Conservation (phyloP, 1,284 basidiomycete species). For the Coriolopsis trogii region DNA sequence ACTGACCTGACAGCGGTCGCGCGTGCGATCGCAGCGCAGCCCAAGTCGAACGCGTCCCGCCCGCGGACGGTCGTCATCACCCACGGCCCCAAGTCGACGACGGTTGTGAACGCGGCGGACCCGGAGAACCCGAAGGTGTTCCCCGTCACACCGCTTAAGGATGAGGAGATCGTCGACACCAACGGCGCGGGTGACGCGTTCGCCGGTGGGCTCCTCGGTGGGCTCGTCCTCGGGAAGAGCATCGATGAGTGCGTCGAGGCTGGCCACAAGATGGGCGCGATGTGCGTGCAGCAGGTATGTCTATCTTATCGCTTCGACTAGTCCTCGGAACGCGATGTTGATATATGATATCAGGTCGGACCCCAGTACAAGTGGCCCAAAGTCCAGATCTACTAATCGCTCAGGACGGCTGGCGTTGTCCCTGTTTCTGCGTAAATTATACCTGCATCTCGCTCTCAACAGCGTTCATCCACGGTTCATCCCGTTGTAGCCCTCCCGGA, state of each 20-base stretch:
- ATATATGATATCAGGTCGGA: slow-evolving; percentile 53
- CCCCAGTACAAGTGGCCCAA: slow-evolving; percentile 83
- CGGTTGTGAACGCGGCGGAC: slow-evolving; percentile 71
- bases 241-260: slow-evolving; percentile 82
- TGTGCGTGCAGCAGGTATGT: slow-evolving; percentile 86
- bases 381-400: slow-evolving; percentile 59
- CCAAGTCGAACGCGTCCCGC: slow-evolving; percentile 72
- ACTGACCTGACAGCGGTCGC: slow-evolving; percentile 75
- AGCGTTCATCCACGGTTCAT: slow-evolving; percentile 32
- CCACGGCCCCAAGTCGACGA: slow-evolving; percentile 83
- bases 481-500: slow-evolving; percentile 20
- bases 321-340: background rate
- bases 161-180: slow-evolving; percentile 89
- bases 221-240: slow-evolving; percentile 79
- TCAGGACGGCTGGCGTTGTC: background rate
- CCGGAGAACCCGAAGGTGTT: slow-evolving; percentile 58
- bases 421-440: slow-evolving; percentile 15
- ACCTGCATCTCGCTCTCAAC: slow-evolving; percentile 43
- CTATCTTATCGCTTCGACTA: background rate
- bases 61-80: slow-evolving; percentile 91
- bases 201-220: slow-evolving; percentile 96
- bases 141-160: slow-evolving; percentile 64
- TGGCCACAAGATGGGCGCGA: slow-evolving; percentile 89
- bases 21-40: slow-evolving; percentile 67
- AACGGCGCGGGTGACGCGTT: slow-evolving; percentile 99